Base-by-base conservation (phyloP, 2,329 filamentous ascomycete genomes). In the Cordyceps cateniannulata region DNA sequence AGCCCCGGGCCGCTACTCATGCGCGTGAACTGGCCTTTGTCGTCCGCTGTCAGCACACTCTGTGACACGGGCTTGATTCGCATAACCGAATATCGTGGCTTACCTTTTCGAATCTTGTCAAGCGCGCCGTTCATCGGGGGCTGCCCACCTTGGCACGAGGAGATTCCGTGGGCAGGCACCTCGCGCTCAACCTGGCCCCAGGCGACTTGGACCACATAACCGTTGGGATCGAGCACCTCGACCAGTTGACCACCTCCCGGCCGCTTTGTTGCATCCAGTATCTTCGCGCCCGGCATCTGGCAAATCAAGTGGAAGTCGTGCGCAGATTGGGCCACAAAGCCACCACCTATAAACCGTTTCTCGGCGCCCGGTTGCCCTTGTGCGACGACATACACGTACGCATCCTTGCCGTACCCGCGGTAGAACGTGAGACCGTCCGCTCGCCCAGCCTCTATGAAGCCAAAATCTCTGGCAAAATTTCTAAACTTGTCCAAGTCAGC, bases 321-420 rank as follows among this genome's bases (percentile, higher is more conserved):
- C 5, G 16, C 40, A 57, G 14, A 42, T 27, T 51, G 51, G 48
- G 71, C 68, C 45, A 74, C 71, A 61, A 69, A 72, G 1, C 65
- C 64, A 1, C 51, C 62, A 22, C 69, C 70, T n/a, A 64, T 48
- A 55, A 70, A 71, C 32, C 54, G 62, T 2, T 59, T 61, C 40
- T 67, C 61, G 1, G 64, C 65, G 51, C 66, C 64, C 45, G 40
- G 16, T 56, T 63, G 20, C 27, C 8, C 52, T 44, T 55, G 12
- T 35, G 27, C n/a, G 62, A 76, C 78, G 54, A 79, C 77, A 64
- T 82, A 81, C 2, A 79, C 69, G 62, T 78, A 83, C 32, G 76
- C 76, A 62, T 83, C 80, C 1, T 67, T 69, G 16, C 81, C 79
- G 62, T 81, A 82, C 2, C 81, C 81, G 29, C 77, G 75, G 64